Conservation (phyloP, 345 rosid species). For the Aquilaria sinensis region DNA sequence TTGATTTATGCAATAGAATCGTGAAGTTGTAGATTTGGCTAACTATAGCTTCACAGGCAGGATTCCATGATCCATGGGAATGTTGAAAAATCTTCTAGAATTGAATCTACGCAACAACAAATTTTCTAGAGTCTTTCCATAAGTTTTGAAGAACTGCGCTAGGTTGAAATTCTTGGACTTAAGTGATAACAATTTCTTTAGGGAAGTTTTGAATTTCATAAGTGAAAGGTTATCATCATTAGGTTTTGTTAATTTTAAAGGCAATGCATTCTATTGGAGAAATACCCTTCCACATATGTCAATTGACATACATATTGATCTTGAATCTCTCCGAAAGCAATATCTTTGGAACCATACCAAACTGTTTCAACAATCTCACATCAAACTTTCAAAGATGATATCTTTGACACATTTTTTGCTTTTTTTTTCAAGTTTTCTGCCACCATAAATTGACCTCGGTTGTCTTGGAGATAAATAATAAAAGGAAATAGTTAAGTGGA, state of each 20-base stretch:
- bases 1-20: background rate
- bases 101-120: constrained; percentile 2
- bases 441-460: too few species aligned
- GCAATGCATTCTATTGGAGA: constrained; percentile 11
- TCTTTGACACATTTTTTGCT: too few species aligned
- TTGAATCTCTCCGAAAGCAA: constrained; percentile 12
- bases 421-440: too few species aligned
- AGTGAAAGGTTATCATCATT: constrained; percentile 2
- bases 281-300: constrained; percentile 15
- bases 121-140: background rate
- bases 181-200: constrained; percentile 11
- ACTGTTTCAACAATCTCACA: constrained; percentile 8
- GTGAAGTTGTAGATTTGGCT: background rate
- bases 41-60: background rate
- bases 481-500: too few species aligned
- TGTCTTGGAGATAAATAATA: too few species aligned
- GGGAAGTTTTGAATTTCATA: constrained; percentile 14
- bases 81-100: background rate
- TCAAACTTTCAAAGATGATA: background rate
- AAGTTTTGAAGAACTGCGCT: background rate
- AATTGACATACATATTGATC: background rate
- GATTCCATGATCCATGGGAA: constrained; percentile 3
- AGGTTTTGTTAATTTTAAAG: constrained; percentile 2
- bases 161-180: constrained; percentile 11
- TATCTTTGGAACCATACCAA: constrained; percentile 6